phyloP scores from a whole-genome alignment of 306 rosid genomes.

The Dalbergia cultrata region DNA sequence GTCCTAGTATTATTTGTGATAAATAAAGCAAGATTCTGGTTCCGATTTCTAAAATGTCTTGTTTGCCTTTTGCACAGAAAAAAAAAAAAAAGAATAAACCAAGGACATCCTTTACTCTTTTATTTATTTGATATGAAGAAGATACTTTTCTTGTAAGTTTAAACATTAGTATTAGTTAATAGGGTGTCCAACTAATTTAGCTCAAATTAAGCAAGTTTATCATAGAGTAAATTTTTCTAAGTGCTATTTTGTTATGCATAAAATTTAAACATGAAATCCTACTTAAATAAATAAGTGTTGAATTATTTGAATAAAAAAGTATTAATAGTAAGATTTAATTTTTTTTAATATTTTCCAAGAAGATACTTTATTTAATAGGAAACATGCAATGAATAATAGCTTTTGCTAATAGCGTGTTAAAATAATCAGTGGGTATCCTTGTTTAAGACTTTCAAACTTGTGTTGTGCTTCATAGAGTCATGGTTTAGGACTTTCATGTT shows the following conservation, averaged over 20 bases:
- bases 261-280: too few species aligned
- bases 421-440: constrained; percentile 29
- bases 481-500: constrained; percentile 1
- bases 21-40: background rate
- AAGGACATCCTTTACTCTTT: constrained; percentile 2
- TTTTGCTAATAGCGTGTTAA: background rate
- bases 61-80: background rate
- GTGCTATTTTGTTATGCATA: too few species aligned
- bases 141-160: background rate
- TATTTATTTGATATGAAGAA: background rate
- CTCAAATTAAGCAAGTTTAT: too few species aligned
- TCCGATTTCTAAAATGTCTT: background rate
- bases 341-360: too few species aligned
- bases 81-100: background rate
- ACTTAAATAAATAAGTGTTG: too few species aligned
- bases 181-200: too few species aligned
- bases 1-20: background rate
- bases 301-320: too few species aligned
- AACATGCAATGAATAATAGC: background rate
- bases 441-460: constrained; percentile 15
- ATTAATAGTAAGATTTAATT: too few species aligned
- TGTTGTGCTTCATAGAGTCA: too few species aligned
- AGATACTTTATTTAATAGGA: background rate
- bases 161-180: too few species aligned
- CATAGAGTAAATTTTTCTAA: too few species aligned